phyloP scores from a whole-genome alignment of 2,329 filamentous ascomycete species.

The Acephala macrosclerotiorum region DNA sequence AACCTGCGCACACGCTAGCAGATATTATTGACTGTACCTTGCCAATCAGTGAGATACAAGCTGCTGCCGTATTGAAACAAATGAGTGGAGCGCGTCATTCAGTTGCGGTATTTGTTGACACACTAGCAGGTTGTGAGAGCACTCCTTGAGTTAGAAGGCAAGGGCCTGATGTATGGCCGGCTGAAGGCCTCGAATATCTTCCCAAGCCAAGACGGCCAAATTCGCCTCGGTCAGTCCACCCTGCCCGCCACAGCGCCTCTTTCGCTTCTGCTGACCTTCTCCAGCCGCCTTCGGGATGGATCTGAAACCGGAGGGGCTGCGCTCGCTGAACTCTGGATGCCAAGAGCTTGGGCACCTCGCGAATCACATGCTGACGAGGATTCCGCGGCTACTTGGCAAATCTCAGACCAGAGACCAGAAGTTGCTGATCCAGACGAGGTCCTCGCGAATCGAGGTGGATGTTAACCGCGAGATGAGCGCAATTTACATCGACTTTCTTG shows the following conservation, averaged over 20 bases:
- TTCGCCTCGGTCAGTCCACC: not conserved
- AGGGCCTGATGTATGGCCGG: not conserved
- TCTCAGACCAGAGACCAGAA: not conserved
- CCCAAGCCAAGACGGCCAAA: not conserved
- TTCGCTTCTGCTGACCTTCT: not conserved
- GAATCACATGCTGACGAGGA: not conserved
- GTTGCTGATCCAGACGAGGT: slow-evolving; percentile 3
- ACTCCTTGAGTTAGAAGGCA: not conserved
- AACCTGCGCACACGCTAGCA: not conserved
- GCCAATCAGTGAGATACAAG: not conserved
- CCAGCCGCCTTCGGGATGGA: not conserved
- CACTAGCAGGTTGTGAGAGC: not conserved
- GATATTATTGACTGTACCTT: not conserved
- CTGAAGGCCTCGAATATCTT: slow-evolving; percentile 1
- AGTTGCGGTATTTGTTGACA: not conserved
- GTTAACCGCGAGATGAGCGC: not conserved
- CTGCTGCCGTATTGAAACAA: slow-evolving; percentile 1
- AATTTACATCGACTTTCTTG: not conserved
- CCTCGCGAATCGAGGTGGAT: not conserved
- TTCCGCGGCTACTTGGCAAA: not conserved
- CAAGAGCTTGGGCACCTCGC: not conserved
- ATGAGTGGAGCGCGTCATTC: not conserved
- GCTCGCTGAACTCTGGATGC: not conserved
- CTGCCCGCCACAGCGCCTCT: not conserved
- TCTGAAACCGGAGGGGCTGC: not conserved